Percentiles rank a stretch among this genome's conserved stretches.
Conservation (phyloP, 495 filamentous ascomycete species). For the Antarctomyces pellizariae region DNA sequence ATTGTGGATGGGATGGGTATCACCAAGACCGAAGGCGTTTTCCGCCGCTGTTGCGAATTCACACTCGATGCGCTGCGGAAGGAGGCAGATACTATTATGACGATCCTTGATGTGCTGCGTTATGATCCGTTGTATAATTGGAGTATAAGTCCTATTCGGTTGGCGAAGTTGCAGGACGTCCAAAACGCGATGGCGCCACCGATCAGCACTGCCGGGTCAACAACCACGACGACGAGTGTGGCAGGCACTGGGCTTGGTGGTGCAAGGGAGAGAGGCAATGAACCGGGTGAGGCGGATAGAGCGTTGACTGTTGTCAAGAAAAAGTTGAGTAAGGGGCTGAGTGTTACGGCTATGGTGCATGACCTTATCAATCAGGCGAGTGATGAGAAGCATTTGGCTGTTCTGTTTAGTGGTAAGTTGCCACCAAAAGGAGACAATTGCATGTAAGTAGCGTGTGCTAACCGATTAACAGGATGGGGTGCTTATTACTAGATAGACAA, state of each 20-base stretch:
- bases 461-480: slow-evolving; percentile 31
- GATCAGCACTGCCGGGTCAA: slow-evolving; percentile 13
- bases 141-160: slow-evolving; percentile 74
- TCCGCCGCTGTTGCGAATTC: slow-evolving; percentile 91
- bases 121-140: slow-evolving; percentile 93
- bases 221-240: slow-evolving; percentile 13
- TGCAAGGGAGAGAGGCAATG: no score
- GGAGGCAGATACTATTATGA: slow-evolving; percentile 89
- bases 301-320: slow-evolving; percentile 82
- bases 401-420: slow-evolving; percentile 65
- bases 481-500: slow-evolving; percentile 33
- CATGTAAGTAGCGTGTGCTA: slow-evolving; percentile 3
- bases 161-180: slow-evolving; percentile 35
- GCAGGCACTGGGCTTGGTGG: slow-evolving; percentile 20
- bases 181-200: slow-evolving; percentile 20
- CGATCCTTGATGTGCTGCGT: slow-evolving; percentile 81
- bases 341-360: slow-evolving; percentile 85
- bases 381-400: slow-evolving; percentile 78
- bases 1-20: slow-evolving; percentile 95
- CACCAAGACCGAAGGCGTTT: slow-evolving; percentile 84
- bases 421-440: slow-evolving; percentile 1
- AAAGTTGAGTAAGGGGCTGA: slow-evolving; percentile 81
- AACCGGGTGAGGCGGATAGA: slow-evolving; percentile 77
- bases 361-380: slow-evolving; percentile 89
- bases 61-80: slow-evolving; percentile 80